Percentiles rank a stretch among this genome's conserved stretches.
phyloP scores from a whole-genome alignment of 2,329 filamentous ascomycete genomes.

The Penicillium sp. region DNA sequence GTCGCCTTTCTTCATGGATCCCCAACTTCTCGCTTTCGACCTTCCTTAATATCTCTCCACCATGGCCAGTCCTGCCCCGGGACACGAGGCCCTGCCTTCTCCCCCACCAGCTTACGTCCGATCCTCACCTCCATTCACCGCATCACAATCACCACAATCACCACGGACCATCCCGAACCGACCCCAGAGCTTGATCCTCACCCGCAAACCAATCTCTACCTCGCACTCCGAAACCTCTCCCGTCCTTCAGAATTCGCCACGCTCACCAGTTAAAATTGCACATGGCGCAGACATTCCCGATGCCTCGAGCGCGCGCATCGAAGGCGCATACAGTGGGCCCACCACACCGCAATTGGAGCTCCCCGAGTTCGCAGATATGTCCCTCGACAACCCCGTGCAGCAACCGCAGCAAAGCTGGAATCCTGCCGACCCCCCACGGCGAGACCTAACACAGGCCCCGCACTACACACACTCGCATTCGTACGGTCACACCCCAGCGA shows the following conservation, averaged over 20 bases:
- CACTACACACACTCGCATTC: slow-evolving; percentile 18
- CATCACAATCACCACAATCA: slow-evolving; percentile 17
- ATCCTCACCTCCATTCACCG: slow-evolving; percentile 36
- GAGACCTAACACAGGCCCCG: slow-evolving; percentile 24
- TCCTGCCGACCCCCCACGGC: slow-evolving; percentile 24
- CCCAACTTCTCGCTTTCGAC: background rate
- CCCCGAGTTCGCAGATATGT: slow-evolving; percentile 28
- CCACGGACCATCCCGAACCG: slow-evolving; percentile 27
- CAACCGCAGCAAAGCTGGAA: slow-evolving; percentile 19
- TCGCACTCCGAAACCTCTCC: slow-evolving; percentile 21
- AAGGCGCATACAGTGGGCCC: slow-evolving; percentile 27
- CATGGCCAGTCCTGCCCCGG: slow-evolving; percentile 33
- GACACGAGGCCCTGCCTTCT: slow-evolving; percentile 38
- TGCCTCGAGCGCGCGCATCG: slow-evolving; percentile 31
- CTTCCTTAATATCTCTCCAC: background rate
- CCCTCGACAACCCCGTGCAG: slow-evolving; percentile 26
- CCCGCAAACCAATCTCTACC: slow-evolving; percentile 29
- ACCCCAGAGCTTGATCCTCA: slow-evolving; percentile 21
- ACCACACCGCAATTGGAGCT: slow-evolving; percentile 26
- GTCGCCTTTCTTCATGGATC: background rate
- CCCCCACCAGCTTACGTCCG: slow-evolving; percentile 47
- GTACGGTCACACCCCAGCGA: slow-evolving; percentile 34
- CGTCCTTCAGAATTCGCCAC: slow-evolving; percentile 32
- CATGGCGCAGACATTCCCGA: slow-evolving; percentile 27
- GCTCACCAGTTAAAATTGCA: slow-evolving; percentile 38